Conservation (phyloP, 139 green algal genomes). For the Chlorella sp. region DNA sequence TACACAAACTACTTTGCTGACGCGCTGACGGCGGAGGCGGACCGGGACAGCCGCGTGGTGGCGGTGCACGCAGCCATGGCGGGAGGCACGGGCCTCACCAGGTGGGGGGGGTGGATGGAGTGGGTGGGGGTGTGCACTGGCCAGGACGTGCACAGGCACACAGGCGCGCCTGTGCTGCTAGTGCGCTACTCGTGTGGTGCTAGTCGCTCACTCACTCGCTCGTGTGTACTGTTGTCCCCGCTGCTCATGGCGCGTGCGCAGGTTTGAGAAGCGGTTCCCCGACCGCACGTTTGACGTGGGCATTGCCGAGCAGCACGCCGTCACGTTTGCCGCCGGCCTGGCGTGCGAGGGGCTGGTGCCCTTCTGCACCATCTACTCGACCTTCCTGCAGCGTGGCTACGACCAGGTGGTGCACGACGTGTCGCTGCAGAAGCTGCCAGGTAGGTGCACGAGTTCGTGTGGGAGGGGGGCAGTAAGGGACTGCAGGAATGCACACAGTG, state of each 20-base stretch:
- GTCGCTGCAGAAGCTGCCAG: constrained; percentile 92
- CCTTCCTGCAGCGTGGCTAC: constrained; percentile 97
- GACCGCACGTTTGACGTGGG: constrained; percentile 95
- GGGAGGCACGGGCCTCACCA: constrained; percentile 86
- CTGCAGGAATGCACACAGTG: too few relatives aligned
- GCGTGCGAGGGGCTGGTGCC: constrained; percentile 90
- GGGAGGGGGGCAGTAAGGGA: too few relatives aligned
- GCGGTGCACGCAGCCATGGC: constrained; percentile 98
- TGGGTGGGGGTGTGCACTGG: too few relatives aligned
- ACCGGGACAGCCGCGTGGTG: constrained; percentile 82
- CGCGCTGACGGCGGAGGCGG: constrained; percentile 88
- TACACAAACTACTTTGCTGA: constrained; percentile 99
- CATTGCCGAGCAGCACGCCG: constrained; percentile 98
- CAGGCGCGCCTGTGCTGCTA: too few relatives aligned
- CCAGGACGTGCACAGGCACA: too few relatives aligned
- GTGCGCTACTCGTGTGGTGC: too few relatives aligned
- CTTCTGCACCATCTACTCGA: constrained; percentile 95
- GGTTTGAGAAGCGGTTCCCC: constrained; percentile 74
- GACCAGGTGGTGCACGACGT: constrained; percentile 98
- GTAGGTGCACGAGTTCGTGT: constrained; percentile 33
- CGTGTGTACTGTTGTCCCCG: too few relatives aligned
- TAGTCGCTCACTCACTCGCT: too few relatives aligned
- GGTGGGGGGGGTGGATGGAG: too few relatives aligned
- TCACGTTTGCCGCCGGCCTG: constrained; percentile 94
- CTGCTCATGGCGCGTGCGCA: too few relatives aligned